Conservation (phyloP, 169 alveolate genomes). For the Plasmodium malariae region DNA sequence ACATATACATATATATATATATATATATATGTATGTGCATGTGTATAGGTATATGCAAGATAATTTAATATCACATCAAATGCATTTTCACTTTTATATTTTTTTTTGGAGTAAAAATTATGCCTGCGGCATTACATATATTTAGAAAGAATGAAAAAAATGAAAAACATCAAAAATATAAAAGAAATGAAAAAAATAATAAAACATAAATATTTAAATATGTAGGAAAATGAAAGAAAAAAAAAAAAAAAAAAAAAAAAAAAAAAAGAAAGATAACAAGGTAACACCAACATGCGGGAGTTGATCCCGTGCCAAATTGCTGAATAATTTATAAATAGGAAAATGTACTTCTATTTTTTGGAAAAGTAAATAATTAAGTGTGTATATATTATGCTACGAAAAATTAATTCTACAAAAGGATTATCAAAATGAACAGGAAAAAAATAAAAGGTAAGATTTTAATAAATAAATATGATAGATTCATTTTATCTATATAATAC, state of each 20-base stretch:
- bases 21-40: not conserved
- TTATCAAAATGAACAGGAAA: conserved; percentile 10
- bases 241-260: too few species aligned
- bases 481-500: too few species aligned
- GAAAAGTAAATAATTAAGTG: not conserved
- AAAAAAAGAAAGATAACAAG: not conserved
- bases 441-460: not conserved
- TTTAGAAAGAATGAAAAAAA: not conserved
- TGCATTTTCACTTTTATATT: not conserved
- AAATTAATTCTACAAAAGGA: conserved; percentile 7
- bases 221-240: too few species aligned
- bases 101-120: not conserved
- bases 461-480: too few species aligned
- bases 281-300: not conserved
- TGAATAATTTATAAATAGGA: not conserved
- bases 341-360: not conserved
- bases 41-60: not conserved
- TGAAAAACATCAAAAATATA: too few species aligned
- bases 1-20: not conserved
- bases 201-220: not conserved
- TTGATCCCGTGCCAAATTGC: not conserved
- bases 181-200: not conserved
- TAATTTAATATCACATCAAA: not conserved
- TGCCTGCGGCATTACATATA: not conserved
- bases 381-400: not conserved